phyloP scores from a whole-genome alignment of 2,329 filamentous ascomycete genomes.

The Alternaria panax region DNA sequence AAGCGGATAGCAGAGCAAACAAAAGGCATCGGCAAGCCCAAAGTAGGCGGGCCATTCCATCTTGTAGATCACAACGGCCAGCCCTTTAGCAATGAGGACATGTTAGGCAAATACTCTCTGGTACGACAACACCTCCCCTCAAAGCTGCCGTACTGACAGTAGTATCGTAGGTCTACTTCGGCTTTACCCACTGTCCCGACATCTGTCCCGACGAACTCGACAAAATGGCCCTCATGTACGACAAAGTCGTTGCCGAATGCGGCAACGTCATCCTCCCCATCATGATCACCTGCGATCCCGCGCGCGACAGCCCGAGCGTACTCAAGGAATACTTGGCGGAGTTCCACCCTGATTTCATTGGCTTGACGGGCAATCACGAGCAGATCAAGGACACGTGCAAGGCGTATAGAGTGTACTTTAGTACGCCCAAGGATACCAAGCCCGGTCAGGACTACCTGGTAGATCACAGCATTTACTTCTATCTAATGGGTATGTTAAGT shows the following conservation, averaged over 20 bases:
- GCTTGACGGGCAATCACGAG: slow-evolving; percentile 91
- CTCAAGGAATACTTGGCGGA: slow-evolving; percentile 86
- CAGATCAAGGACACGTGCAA: slow-evolving; percentile 95
- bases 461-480: slow-evolving; percentile 99
- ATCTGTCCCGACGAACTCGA: slow-evolving; percentile 99
- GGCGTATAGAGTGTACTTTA: slow-evolving; percentile 96
- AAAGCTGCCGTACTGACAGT: slow-evolving; percentile 7
- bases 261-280: slow-evolving; percentile 72
- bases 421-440: slow-evolving; percentile 85
- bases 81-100: slow-evolving; percentile 76
- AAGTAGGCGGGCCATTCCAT: slow-evolving; percentile 88
- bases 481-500: slow-evolving; percentile 77
- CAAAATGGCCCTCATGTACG: slow-evolving; percentile 97
- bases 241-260: slow-evolving; percentile 63
- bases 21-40: slow-evolving; percentile 90
- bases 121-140: slow-evolving; percentile 56
- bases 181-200: slow-evolving; percentile 97
- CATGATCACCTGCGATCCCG: slow-evolving; percentile 96
- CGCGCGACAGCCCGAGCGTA: slow-evolving; percentile 84
- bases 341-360: slow-evolving; percentile 86
- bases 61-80: slow-evolving; percentile 83
- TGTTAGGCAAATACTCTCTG: slow-evolving; percentile 86
- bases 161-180: slow-evolving; percentile 82
- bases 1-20: slow-evolving; percentile 88
- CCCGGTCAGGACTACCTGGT: slow-evolving; percentile 96